Base-by-base conservation (phyloP, 2,329 filamentous ascomycete species). In the Nemania serpens region DNA sequence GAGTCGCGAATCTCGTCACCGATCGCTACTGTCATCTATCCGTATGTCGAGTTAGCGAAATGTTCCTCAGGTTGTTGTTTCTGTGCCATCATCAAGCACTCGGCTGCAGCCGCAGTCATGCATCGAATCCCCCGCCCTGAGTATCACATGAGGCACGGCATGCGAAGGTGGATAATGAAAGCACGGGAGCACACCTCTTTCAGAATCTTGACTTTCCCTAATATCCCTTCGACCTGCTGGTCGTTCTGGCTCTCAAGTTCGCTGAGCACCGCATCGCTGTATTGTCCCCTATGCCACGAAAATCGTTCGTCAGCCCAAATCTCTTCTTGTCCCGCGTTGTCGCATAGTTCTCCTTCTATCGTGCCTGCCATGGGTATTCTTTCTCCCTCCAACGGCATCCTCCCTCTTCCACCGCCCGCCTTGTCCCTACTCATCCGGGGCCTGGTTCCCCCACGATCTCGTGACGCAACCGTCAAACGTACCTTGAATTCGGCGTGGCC, bases 221-320 rank as follows among this genome's bases (percentile, higher is more conserved):
- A 84, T 72, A 97, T 93, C n/a, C 93, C 92, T 63, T 92, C 90
- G 11, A 97, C 88, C 70, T 97, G 89, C 60, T 87, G 83, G 69
- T 97, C 93, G 74, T 98, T 98, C 79, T 99, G 95, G 72, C 91
- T 94, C 80, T 99, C 95, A 62, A 99, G 84, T 78, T 96, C 93
- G 74, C 91, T 92, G 55, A 99, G 84, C 49, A 97, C 92, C 18
- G 93, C 91, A 71, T 96, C 90, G 73, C 90, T 94, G 76, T 98
- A 98, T 75, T 97, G 93, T 13, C 94, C 94, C 73, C 89, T 91
- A 67, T 66, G 13, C 18, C 52, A 37, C 43, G 25, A 50, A 18
- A 12, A 34, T 34, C 4, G 6, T 3, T 42, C 13, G 54, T 64
- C 46, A 64, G 61, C 46, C 18, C 20, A 43, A 6, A 18, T 5